Evolutionary conservation across 441 rosid species (phyloP).

Genomic region (Melastoma candidum): DNA sequence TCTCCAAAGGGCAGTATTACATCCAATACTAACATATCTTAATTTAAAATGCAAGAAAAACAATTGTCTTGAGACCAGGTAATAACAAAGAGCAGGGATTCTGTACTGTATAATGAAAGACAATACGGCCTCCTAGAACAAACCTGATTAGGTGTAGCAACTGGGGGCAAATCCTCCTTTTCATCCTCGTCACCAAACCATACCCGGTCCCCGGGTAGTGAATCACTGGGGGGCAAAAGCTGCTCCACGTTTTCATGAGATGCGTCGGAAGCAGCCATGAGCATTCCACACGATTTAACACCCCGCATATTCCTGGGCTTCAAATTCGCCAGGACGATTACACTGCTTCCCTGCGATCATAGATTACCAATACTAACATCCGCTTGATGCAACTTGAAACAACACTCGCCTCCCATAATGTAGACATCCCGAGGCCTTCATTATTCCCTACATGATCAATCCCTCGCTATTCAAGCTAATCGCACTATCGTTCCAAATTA

Average conservation of each 20-base stretch:
- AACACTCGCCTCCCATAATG: too few species aligned
- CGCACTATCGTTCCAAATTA: too few species aligned
- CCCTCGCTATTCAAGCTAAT: too few species aligned
- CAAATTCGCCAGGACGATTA: conserved; percentile 78
- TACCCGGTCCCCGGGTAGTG: conserved; percentile 67
- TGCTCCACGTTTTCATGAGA: conserved; percentile 75
- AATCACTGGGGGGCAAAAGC: conserved; percentile 58
- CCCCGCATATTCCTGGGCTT: conserved; percentile 95
- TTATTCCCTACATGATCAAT: too few species aligned
- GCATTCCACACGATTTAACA: conserved; percentile 82
- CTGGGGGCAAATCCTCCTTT: conserved; percentile 35
- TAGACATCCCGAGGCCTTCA: too few species aligned
- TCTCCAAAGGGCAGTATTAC: too few species aligned
- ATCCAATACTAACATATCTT: too few species aligned
- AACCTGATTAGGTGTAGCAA: conserved; percentile 76
- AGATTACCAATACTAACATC: background rate
- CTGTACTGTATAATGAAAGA: background rate
- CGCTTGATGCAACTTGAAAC: conserved; percentile 30
- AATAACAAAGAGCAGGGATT: background rate
- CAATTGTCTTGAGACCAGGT: background rate
- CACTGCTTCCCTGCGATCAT: conserved; percentile 21
- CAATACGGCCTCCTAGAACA: background rate
- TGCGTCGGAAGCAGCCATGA: conserved; percentile 74
- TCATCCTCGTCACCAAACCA: conserved; percentile 72
- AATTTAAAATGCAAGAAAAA: background rate